These are phyloP conservation scores for Strobilomyces dryophilus DNA, from an alignment of 768 basidiomycete species.

Conservation along the genomic window DNA sequence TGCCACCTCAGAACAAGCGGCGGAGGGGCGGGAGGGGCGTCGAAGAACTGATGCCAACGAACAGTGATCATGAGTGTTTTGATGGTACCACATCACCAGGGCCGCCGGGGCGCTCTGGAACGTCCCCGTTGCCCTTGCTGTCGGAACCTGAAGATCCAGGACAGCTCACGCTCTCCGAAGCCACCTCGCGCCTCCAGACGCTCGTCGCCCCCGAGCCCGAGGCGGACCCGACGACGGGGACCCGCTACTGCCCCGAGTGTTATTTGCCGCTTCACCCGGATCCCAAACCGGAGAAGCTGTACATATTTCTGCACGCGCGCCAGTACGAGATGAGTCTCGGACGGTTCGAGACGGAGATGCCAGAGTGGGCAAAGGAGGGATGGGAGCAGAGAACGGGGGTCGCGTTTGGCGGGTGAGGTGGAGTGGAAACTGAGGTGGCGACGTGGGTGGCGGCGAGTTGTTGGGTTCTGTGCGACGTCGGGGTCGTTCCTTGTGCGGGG, in stretches of 20 bases:
- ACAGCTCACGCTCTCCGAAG: constrained; percentile 48
- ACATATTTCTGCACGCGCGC: constrained; percentile 93
- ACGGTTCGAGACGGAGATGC: constrained; percentile 82
- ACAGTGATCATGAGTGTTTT: background rate
- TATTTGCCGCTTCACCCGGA: constrained; percentile 92
- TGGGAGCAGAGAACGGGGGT: constrained; percentile 36
- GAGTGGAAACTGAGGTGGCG: background rate
- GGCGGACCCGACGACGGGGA: constrained; percentile 39
- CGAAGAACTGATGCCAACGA: constrained; percentile 9
- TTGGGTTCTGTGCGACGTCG: background rate
- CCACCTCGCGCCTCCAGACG: constrained; percentile 33
- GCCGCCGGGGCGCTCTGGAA: background rate
- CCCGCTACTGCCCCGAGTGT: constrained; percentile 82
- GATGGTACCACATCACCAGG: background rate
- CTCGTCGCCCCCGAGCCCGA: constrained; percentile 21
- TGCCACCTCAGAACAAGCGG: constrained; percentile 58
- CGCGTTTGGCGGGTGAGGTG: background rate
- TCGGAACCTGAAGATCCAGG: background rate
- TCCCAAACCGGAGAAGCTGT: constrained; percentile 86
- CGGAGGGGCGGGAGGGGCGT: constrained; percentile 46
- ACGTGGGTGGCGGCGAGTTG: background rate
- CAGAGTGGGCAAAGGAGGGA: constrained; percentile 79
- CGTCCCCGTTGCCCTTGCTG: background rate
- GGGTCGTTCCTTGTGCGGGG: background rate
- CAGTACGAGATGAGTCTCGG: constrained; percentile 80